Evolutionary conservation across 1,139 yeast genomes (phyloP).

Genomic region (Suhomyces wounanorum): DNA sequence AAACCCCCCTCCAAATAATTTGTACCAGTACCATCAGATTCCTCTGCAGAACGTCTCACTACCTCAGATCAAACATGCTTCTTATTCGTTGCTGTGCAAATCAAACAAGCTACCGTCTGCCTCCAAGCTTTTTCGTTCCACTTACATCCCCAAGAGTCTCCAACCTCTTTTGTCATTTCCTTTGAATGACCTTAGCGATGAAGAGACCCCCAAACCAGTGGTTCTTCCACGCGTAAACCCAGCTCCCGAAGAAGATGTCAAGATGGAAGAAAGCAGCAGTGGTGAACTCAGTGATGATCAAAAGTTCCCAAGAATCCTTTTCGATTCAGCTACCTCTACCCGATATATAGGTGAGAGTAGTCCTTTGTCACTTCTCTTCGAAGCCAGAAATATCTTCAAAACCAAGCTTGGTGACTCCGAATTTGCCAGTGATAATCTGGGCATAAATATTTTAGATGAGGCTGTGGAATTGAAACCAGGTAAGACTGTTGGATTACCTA

Average conservation of each 20-base stretch:
- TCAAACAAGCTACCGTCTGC: conserved; percentile 14
- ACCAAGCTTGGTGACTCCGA: conserved; percentile 18
- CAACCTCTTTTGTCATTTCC: conserved; percentile 31
- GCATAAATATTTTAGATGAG: conserved; percentile 22
- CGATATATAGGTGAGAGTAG: conserved; percentile 32
- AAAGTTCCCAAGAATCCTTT: conserved; percentile 21
- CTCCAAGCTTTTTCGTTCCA: conserved; percentile 11
- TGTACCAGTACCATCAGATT: conserved; percentile 4
- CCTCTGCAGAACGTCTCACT: conserved; percentile 5
- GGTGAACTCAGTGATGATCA: conserved; percentile 15
- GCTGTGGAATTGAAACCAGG: conserved; percentile 16
- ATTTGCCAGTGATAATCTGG: conserved; percentile 17
- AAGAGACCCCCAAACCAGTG: conserved; percentile 7
- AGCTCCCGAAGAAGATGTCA: conserved; percentile 3
- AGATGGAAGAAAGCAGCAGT: conserved; percentile 8
- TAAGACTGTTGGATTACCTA: conserved; percentile 18
- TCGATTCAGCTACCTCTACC: conserved; percentile 25
- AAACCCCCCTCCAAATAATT: conserved; percentile 1
- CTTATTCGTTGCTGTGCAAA: background rate
- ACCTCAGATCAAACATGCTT: conserved; percentile 8
- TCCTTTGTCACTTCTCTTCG: conserved; percentile 28
- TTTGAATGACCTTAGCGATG: conserved; percentile 14
- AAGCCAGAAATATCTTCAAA: conserved; percentile 26
- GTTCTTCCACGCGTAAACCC: conserved; percentile 1
- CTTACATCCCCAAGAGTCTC: conserved; percentile 28